Base-by-base conservation (phyloP, 768 basidiomycete genomes). In the Cyclocybe aegerita region DNA sequence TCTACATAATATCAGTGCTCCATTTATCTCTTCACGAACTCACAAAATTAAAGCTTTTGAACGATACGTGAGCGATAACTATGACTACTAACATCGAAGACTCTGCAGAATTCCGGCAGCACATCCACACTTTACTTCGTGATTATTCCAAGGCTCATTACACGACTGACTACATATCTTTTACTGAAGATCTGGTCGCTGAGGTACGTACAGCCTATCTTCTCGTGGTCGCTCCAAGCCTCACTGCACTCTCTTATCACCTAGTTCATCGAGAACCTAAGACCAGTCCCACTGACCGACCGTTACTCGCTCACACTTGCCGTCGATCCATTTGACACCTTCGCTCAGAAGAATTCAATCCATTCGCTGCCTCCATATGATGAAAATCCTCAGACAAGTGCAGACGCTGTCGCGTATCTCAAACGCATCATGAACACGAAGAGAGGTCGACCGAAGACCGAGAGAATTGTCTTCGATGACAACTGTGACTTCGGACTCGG, bases 91-190 rank as follows among this genome's bases (percentile, higher is more conserved):
- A 48, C 37, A 16, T 32, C 16, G 41, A 58, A n/a, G 65, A 70
- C 45, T 59, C 57, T 23, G 38, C 51, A 42, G 54, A 57, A 57
- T 52, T 75, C 32, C 62, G 64, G 16, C 62, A 58, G 32, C 85
- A 86, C 59, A 79, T 88, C 49, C 79, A 74, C 36, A 65, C 74
- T 33, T 63, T 85, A 29, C 71, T 88, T 29, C 66, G 79, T 29
- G 70, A 76, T 37, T 88, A 88, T 57, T 76, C 70, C 6, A 71
- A 71, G 33, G 65, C 61, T 12, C 78, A 88, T 63, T 64, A 84
- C 31, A 78, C 82, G 0, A 76, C 67, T 47, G 74, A 85, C 60
- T 77, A 87, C 60, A 64, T 81, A 39, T 61, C 70, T 10, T 81
- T 77, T 57, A 86, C 85, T 3, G 70, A 79, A 52, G 61, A 67